Evolutionary conservation across 805 yeast species (phyloP).

Genomic region (Candida orba): DNA sequence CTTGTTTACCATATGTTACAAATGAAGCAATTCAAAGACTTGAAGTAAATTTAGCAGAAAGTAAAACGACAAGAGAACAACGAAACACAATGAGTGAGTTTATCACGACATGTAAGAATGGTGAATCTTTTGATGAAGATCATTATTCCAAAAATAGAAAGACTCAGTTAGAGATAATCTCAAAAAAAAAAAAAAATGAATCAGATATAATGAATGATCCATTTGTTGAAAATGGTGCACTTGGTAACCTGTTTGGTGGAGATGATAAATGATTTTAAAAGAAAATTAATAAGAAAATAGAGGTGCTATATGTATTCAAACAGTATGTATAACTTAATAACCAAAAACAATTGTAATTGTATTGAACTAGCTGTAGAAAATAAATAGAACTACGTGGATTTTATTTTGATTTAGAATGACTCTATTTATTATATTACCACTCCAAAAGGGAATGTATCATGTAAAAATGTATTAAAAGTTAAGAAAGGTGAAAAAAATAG

Average conservation of each 20-base stretch:
- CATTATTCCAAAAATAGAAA: conserved; percentile 39
- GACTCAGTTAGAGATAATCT: conserved; percentile 47
- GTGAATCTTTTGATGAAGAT: conserved; percentile 36
- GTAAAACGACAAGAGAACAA: conserved; percentile 72
- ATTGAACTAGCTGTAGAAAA: too few relatives aligned
- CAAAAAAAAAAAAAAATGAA: conserved; percentile 39
- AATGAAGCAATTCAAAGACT: conserved; percentile 54
- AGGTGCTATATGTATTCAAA: too few relatives aligned
- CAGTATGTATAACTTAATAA: too few relatives aligned
- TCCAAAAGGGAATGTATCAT: not conserved
- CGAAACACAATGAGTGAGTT: conserved; percentile 73
- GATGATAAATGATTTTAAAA: conserved; percentile 12
- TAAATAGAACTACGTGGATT: too few relatives aligned
- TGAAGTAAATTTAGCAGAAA: conserved; percentile 53
- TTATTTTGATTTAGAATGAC: not conserved
- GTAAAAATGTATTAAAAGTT: not conserved
- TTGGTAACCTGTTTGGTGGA: conserved; percentile 52
- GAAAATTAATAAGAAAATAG: too few relatives aligned
- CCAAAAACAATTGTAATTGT: too few relatives aligned
- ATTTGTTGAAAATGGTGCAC: conserved; percentile 60
- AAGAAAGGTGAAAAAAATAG: not conserved
- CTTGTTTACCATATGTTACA: conserved; percentile 46
- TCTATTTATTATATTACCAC: not conserved
- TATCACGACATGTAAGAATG: conserved; percentile 53
- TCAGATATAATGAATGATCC: conserved; percentile 66